Conservation (phyloP, 2,329 filamentous ascomycete species). For the Tothia fuscella region DNA sequence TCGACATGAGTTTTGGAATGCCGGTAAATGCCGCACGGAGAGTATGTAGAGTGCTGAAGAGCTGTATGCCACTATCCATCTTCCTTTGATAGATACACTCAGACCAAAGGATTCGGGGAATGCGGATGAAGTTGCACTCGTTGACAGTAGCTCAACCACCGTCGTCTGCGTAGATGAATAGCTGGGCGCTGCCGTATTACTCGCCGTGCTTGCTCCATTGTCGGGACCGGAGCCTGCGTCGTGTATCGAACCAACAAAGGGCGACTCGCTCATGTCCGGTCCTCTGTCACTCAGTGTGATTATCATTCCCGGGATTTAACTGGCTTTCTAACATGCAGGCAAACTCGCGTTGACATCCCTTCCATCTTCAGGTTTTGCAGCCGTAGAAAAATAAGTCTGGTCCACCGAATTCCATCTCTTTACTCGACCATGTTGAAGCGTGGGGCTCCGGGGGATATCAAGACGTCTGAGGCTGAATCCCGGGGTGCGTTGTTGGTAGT, state of each 20-base stretch:
- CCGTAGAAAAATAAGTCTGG: background rate
- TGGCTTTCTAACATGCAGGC: constrained; percentile 1
- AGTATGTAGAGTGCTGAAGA: constrained; percentile 70
- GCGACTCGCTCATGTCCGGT: constrained; percentile 1
- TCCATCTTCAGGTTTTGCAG: background rate
- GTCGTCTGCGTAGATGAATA: constrained; percentile 28
- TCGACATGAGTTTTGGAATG: constrained; percentile 44
- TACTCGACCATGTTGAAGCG: background rate
- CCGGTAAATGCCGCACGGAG: constrained; percentile 38
- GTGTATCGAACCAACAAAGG: background rate
- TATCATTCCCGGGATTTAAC: background rate
- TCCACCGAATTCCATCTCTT: constrained; percentile 2
- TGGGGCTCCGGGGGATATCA: too few relatives aligned
- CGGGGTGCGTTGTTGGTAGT: too few relatives aligned
- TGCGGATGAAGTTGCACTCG: constrained; percentile 68
- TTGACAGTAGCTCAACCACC: constrained; percentile 64
- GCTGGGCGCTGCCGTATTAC: background rate
- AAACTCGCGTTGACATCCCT: background rate
- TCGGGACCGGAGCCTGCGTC: background rate
- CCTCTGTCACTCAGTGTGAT: background rate
- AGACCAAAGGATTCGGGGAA: constrained; percentile 75
- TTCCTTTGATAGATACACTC: constrained; percentile 58
- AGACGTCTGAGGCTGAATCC: too few relatives aligned
- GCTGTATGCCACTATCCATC: constrained; percentile 65
- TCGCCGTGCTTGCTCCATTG: background rate